Percentiles rank a stretch among this genome's conserved stretches.
Conservation (phyloP, 2,329 filamentous ascomycete genomes). For the Colletotrichum scovillei region DNA sequence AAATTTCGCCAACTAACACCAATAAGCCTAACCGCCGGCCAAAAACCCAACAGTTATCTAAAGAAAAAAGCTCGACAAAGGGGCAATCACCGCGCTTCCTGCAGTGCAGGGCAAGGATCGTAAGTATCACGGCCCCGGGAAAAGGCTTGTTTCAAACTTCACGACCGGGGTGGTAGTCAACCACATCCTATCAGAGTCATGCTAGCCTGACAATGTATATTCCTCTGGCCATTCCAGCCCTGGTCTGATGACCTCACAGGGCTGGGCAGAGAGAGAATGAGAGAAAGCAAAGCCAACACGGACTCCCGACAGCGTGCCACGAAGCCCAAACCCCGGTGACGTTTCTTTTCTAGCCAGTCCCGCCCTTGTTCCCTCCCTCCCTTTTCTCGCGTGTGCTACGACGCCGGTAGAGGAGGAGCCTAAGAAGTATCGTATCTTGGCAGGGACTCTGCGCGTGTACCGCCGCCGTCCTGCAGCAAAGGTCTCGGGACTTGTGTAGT, state of each 20-base stretch:
- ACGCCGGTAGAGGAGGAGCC: not conserved
- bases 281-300: not conserved
- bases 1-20: not conserved
- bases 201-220: not conserved
- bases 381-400: not conserved
- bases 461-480: conserved; percentile 5
- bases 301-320: conserved; percentile 20
- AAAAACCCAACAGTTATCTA: not conserved
- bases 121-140: not conserved
- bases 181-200: conserved; percentile 14
- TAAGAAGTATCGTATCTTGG: conserved; percentile 14
- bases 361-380: conserved; percentile 14
- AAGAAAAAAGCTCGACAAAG: not conserved
- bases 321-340: conserved; percentile 27
- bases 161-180: not conserved
- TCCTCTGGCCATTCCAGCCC: conserved; percentile 4
- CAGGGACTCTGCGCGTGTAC: conserved; percentile 21
- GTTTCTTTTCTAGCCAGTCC: conserved; percentile 15
- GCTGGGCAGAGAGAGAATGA: not conserved
- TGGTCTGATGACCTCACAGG: conserved; percentile 33
- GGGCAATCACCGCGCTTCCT: not conserved
- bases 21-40: not conserved
- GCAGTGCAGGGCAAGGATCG: conserved; percentile 7
- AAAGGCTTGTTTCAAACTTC: conserved; percentile 35
- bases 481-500: not conserved